Evolutionary conservation across 176 grass and related monocot genomes (phyloP).

Genomic region (Cenchrus americanus): DNA sequence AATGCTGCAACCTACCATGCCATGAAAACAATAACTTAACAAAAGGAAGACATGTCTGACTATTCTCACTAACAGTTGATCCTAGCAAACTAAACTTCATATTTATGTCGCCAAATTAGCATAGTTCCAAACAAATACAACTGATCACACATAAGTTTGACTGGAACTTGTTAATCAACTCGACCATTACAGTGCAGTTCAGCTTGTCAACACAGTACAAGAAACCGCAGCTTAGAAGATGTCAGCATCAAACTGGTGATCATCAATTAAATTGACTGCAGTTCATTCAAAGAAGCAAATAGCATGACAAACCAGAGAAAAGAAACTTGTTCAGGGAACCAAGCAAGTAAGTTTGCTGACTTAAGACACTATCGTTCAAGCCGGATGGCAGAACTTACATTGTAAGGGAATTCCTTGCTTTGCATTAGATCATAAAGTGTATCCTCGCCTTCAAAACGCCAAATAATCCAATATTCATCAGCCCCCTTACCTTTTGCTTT

Average conservation of each 20-base stretch:
- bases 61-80: neutral
- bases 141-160: neutral
- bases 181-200: slow-evolving; percentile 2
- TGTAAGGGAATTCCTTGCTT: slow-evolving; percentile 99
- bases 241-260: neutral
- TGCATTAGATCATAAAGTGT: slow-evolving; percentile 84
- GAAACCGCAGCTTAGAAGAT: slow-evolving; percentile 1
- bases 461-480: slow-evolving; percentile 90
- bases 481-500: slow-evolving; percentile 84
- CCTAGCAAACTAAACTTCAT: neutral
- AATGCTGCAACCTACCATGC: neutral
- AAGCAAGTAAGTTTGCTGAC: neutral
- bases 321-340: neutral
- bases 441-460: slow-evolving; percentile 87
- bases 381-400: slow-evolving; percentile 65
- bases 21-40: neutral
- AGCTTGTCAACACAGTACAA: neutral
- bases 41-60: neutral
- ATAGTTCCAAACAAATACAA: neutral
- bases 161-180: neutral
- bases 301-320: slow-evolving; percentile 1
- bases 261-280: neutral
- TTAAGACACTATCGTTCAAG: neutral
- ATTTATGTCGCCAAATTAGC: neutral
- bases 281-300: slow-evolving; percentile 31